A percentile compares a stretch with the other conserved stretches of the same genome.
Evolutionary conservation across 2,329 filamentous ascomycete genomes (phyloP).

Genomic region (Colletotrichum kahawae): DNA sequence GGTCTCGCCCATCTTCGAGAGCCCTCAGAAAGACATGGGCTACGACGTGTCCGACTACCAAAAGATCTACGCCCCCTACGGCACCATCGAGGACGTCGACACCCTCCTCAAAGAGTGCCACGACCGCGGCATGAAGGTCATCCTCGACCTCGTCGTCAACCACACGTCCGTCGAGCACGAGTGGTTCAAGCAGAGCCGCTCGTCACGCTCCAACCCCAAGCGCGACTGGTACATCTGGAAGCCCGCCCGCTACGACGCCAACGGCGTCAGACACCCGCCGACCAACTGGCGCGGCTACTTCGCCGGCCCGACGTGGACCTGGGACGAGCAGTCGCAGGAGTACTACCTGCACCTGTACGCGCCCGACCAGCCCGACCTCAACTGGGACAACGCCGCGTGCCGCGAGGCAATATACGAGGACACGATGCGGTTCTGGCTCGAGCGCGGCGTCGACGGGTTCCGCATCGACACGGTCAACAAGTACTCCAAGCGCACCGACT

Average conservation of each 20-base stretch:
- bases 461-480: slow-evolving; percentile 73
- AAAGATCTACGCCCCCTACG: slow-evolving; percentile 69
- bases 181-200: slow-evolving; percentile 63
- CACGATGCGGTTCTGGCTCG: slow-evolving; percentile 76
- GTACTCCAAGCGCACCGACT: slow-evolving; percentile 64
- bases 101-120: slow-evolving; percentile 65
- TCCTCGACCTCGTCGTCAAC: slow-evolving; percentile 77
- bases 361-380: slow-evolving; percentile 75
- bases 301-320: slow-evolving; percentile 55
- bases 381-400: slow-evolving; percentile 74
- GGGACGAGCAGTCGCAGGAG: slow-evolving; percentile 54
- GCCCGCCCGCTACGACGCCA: slow-evolving; percentile 54
- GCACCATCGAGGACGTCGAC: slow-evolving; percentile 71
- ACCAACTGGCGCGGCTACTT: slow-evolving; percentile 61
- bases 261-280: slow-evolving; percentile 61
- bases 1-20: slow-evolving; percentile 58
- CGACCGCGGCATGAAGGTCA: slow-evolving; percentile 65
- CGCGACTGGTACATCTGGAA: slow-evolving; percentile 73
- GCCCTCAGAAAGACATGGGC: slow-evolving; percentile 71
- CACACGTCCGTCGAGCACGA: slow-evolving; percentile 64
- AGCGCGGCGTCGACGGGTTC: slow-evolving; percentile 70
- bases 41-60: slow-evolving; percentile 77
- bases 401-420: slow-evolving; percentile 69
- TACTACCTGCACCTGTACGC: slow-evolving; percentile 69
- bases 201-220: slow-evolving; percentile 54